These are phyloP conservation scores for Byssothecium circinans DNA, from an alignment of 2,329 filamentous ascomycete genomes.

Conservation along the genomic window DNA sequence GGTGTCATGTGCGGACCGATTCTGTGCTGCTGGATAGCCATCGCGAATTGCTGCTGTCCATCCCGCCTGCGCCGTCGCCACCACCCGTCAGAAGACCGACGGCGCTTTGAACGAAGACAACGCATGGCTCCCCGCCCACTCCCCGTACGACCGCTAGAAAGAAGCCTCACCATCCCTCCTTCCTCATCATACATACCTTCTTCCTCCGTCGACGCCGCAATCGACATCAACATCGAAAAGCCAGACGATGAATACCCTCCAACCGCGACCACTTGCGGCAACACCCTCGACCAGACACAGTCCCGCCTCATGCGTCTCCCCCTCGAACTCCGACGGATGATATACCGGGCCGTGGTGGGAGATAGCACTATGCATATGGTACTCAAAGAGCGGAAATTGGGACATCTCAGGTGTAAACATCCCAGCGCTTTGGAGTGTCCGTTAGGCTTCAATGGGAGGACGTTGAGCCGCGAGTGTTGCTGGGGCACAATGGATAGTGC, in stretches of 20 bases:
- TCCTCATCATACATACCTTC: neutral
- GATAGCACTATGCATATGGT: conserved; percentile 23
- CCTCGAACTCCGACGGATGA: conserved; percentile 22
- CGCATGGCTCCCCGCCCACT: conserved; percentile 21
- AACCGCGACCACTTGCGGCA: conserved; percentile 4
- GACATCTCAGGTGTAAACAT: conserved; percentile 22
- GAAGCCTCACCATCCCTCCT: conserved; percentile 18
- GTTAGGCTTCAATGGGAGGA: conserved; percentile 13
- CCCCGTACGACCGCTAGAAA: conserved; percentile 16
- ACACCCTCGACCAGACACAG: conserved; percentile 17
- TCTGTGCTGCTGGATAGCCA: conserved; percentile 19
- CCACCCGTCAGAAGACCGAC: conserved; percentile 20
- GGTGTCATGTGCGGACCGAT: conserved; percentile 21
- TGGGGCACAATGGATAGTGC: conserved; percentile 15
- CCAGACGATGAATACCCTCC: too few species aligned
- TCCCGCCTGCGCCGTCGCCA: conserved; percentile 8
- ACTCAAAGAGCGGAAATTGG: conserved; percentile 22
- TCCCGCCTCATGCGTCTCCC: conserved; percentile 20
- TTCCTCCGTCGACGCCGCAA: neutral
- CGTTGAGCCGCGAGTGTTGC: conserved; percentile 17
- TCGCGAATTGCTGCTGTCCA: conserved; percentile 24
- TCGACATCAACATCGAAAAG: neutral
- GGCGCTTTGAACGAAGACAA: conserved; percentile 24
- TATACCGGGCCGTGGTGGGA: conserved; percentile 19
- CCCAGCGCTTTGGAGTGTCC: conserved; percentile 13